phyloP scores from a whole-genome alignment of 139 green algal species.

The Closterium sp. region DNA sequence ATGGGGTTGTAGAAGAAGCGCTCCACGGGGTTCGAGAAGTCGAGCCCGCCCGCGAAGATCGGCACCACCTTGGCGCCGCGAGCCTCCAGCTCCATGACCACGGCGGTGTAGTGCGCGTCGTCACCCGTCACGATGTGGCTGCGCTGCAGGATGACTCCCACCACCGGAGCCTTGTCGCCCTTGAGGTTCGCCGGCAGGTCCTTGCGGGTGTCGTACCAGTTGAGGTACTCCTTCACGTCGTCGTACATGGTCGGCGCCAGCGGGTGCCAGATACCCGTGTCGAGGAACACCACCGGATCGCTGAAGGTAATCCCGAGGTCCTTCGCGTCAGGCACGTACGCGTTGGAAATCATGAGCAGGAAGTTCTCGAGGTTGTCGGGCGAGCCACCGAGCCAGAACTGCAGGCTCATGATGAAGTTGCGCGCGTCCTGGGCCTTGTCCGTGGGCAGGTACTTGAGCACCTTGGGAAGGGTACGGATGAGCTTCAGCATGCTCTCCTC shows the following conservation, averaged over 20 bases:
- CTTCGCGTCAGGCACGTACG: slow-evolving; percentile 88
- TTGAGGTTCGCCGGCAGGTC: slow-evolving; percentile 67
- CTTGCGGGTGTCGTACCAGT: slow-evolving; percentile 87
- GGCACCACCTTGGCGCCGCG: slow-evolving; percentile 88
- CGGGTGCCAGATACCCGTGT: slow-evolving; percentile 98
- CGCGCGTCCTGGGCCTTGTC: slow-evolving; percentile 88
- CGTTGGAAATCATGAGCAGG: slow-evolving; percentile 77
- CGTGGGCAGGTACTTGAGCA: slow-evolving; percentile 93
- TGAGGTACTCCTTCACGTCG: slow-evolving; percentile 99
- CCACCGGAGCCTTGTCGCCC: slow-evolving; percentile 77
- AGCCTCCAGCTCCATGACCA: slow-evolving; percentile 92
- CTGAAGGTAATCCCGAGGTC: slow-evolving; percentile 68
- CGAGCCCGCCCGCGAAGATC: slow-evolving; percentile 96
- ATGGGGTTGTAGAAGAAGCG: slow-evolving; percentile 99
- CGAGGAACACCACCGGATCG: slow-evolving; percentile 90
- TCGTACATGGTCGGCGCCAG: slow-evolving; percentile 82
- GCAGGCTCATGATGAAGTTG: slow-evolving; percentile 91
- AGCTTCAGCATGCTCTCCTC: slow-evolving; percentile 99
- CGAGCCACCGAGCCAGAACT: slow-evolving; percentile 99
- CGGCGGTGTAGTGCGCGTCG: slow-evolving; percentile 71
- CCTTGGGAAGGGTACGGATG: slow-evolving; percentile 74
- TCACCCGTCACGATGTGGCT: slow-evolving; percentile 98
- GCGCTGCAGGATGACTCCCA: slow-evolving; percentile 96
- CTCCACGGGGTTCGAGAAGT: slow-evolving; percentile 94
- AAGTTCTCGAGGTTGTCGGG: slow-evolving; percentile 98